Conservation (phyloP, 257 asterid genomes). For the Nicotiana tomentosiformis region DNA sequence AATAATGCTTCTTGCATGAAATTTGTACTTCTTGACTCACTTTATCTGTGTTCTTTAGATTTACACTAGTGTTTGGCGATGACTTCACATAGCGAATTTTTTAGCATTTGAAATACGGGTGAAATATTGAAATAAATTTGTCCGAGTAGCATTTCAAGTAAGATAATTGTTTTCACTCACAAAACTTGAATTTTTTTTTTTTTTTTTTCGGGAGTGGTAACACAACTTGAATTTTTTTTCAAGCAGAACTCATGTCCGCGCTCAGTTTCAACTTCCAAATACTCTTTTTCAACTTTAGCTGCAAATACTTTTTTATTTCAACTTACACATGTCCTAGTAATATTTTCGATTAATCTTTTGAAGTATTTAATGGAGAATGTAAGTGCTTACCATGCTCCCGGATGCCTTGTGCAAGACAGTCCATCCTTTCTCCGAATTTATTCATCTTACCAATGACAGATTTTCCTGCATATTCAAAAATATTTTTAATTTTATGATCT, state of each 20-base stretch:
- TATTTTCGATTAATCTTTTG: not conserved
- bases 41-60: not conserved
- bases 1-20: not conserved
- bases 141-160: not conserved
- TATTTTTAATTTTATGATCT: not conserved
- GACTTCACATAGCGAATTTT: not conserved
- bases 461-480: not conserved
- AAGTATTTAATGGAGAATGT: not conserved
- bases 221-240: not conserved
- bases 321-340: not conserved
- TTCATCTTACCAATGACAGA: slow-evolving; percentile 6
- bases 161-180: not conserved
- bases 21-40: not conserved
- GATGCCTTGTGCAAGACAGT: slow-evolving; percentile 36
- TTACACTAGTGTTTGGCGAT: not conserved
- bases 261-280: not conserved
- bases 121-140: not conserved
- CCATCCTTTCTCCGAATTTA: slow-evolving; percentile 23
- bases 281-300: not conserved
- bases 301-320: not conserved
- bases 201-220: too few relatives aligned
- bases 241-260: not conserved
- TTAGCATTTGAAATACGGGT: not conserved
- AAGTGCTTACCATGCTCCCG: slow-evolving; percentile 33
- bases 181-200: too few relatives aligned